Conservation (phyloP, 2,329 filamentous ascomycete species). For the Penicillium brasilianum region DNA sequence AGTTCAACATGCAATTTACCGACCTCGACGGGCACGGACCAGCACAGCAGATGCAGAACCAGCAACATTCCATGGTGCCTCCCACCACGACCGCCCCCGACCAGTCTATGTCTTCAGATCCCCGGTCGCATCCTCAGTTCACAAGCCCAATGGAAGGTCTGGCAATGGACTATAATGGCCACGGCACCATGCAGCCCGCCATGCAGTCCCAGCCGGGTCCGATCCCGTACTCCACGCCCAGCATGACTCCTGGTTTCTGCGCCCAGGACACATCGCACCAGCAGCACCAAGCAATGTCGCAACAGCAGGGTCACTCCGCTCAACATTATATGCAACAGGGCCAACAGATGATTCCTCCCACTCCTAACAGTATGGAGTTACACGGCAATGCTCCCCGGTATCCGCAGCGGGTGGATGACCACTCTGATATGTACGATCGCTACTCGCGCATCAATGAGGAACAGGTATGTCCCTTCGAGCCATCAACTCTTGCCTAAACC, state of each 20-base stretch:
- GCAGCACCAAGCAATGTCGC: slow-evolving; percentile 27
- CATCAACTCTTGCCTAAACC: too few species aligned
- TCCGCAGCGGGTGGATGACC: slow-evolving; percentile 46
- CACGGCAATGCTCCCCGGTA: slow-evolving; percentile 51
- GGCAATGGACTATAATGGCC: slow-evolving; percentile 38
- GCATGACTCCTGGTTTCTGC: slow-evolving; percentile 41
- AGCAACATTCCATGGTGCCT: slow-evolving; percentile 40
- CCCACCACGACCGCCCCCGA: slow-evolving; percentile 37
- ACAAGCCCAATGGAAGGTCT: slow-evolving; percentile 43
- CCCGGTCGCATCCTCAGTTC: slow-evolving; percentile 35
- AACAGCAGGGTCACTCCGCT: slow-evolving; percentile 25
- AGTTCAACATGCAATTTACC: slow-evolving; percentile 54
- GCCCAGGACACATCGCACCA: slow-evolving; percentile 33
- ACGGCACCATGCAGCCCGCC: slow-evolving; percentile 18
- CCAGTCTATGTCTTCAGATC: slow-evolving; percentile 36
- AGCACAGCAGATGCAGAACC: slow-evolving; percentile 42
- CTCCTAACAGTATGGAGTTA: slow-evolving; percentile 56
- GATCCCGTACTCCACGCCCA: slow-evolving; percentile 38
- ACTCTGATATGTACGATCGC: slow-evolving; percentile 50
- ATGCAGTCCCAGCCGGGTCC: slow-evolving; percentile 31
- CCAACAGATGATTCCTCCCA: slow-evolving; percentile 51
- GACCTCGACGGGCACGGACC: slow-evolving; percentile 48
- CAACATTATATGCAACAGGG: slow-evolving; percentile 40
- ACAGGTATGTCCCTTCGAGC: slow-evolving; percentile 40
- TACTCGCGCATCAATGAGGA: slow-evolving; percentile 51